Evolutionary conservation across 139 green algal genomes (phyloP).

Genomic region (Chlamydomonas schloesseri): DNA sequence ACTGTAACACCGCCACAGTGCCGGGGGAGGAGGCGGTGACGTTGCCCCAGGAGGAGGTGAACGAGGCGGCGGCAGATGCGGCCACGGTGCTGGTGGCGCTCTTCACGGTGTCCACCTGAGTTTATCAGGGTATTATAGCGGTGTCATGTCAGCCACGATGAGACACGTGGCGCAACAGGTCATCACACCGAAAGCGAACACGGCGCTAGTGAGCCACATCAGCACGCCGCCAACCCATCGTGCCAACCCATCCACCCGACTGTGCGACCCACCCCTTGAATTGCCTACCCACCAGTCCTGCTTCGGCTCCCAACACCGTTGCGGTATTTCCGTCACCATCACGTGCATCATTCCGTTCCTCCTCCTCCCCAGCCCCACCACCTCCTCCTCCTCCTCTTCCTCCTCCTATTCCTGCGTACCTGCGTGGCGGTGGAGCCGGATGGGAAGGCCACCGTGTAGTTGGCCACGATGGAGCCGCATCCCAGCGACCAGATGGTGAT

Average conservation of each 20-base stretch:
- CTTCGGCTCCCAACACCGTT: no score
- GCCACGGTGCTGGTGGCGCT: background rate
- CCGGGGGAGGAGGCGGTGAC: background rate
- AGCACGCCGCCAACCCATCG: no score
- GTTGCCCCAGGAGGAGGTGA: background rate
- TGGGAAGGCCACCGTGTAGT: background rate
- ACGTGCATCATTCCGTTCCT: background rate
- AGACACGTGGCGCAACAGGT: no score
- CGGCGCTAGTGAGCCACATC: no score
- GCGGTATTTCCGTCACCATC: no score
- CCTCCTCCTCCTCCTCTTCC: background rate
- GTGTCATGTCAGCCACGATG: no score
- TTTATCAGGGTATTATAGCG: no score
- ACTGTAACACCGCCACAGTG: background rate
- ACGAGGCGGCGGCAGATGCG: background rate
- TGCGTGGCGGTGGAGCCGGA: background rate
- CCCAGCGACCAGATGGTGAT: background rate
- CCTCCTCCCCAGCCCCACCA: background rate
- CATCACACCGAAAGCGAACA: no score
- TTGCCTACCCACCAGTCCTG: no score
- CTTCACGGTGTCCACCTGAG: background rate
- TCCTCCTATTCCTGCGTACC: background rate
- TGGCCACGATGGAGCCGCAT: constrained; percentile 3
- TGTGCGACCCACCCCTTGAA: no score
- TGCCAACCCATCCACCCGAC: no score